A percentile compares a stretch with the other conserved stretches of the same genome.
These are phyloP conservation scores for Plasmodium relictum DNA, from an alignment of 169 alveolate genomes.

Conservation along the genomic window DNA sequence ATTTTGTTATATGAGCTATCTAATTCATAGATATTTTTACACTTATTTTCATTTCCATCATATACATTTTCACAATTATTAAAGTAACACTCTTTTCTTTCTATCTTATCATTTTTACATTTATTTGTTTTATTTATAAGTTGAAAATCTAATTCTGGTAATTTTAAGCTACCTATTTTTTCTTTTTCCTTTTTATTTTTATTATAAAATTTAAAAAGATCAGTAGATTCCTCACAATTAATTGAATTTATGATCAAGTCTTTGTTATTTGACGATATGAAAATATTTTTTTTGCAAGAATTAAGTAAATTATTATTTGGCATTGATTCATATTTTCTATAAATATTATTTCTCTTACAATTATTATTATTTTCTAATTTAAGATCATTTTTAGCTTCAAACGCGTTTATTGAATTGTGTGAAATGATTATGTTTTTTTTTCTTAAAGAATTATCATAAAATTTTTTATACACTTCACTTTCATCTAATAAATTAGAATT, in stretches of 20 bases:
- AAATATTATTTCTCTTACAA: neutral
- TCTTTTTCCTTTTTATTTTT: constrained; percentile 4
- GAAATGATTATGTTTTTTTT: neutral
- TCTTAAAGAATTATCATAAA: constrained; percentile 7
- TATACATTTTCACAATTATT: constrained; percentile 12
- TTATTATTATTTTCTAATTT: constrained; percentile 12
- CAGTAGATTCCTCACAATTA: neutral
- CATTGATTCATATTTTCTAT: neutral
- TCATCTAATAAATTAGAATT: constrained; percentile 21
- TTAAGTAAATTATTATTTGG: neutral
- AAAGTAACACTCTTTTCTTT: constrained; percentile 11
- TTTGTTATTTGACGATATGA: neutral
- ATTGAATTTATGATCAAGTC: constrained; percentile 30
- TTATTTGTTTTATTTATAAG: neutral
- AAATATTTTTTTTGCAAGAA: neutral
- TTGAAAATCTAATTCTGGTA: neutral
- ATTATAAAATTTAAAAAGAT: constrained; percentile 4
- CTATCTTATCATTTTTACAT: neutral
- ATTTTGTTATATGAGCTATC: constrained; percentile 35
- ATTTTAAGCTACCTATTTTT: neutral
- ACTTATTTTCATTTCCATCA: neutral
- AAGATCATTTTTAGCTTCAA: constrained; percentile 18
- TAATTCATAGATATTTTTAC: constrained; percentile 3
- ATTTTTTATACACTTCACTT: neutral
- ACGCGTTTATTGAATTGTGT: constrained; percentile 7